Base-by-base conservation (phyloP, 1,139 yeast species). In the Candida mesenterica region DNA sequence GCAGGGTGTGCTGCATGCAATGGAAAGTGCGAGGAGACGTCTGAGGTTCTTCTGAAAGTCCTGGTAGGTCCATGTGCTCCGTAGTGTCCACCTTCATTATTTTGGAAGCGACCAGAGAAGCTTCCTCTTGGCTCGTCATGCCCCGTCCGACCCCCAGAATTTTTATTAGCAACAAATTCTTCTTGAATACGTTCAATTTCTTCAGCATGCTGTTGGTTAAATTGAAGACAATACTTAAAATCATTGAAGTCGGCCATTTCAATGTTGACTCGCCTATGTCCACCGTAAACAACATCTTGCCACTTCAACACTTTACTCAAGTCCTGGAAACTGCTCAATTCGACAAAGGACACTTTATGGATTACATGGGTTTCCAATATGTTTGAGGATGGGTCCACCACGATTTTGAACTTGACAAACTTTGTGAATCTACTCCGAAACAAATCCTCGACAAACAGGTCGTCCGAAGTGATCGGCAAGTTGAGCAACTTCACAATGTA, bases 291-390 rank as follows among this genome's bases (percentile, higher is more conserved):
- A 43, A 72, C 55, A 45, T 69, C 74, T 40, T 59, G 65, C 75
- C 77, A 66, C 50, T 69, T 68, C 33, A 68, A 48, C 6, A 63
- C 69, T 41, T 64, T 76, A 28, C 64, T 59, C 51, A 74, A 57
- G 43, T 78, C 84, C 19, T 64, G 63, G 24, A 60, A 57, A 7
- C 72, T 58, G 17, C 59, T 56, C 41, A 79, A 58, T 52, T 80
- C 86, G 4, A 79, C 82, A 58, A 79, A 79, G 4, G 83, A 79
- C n/a, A 77, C 77, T 49, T 76, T 78, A 39, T 64, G 66, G 32
- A 71, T 56, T 22, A 65, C 48, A 29, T 60, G 62, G 12, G 71
- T 61, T 35, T 66, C 68, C 49, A 71, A 57, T 12, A 69, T 61
- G 38, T 66, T 59, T 16, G 72, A 55, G 5, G 62, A 41, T 1